Conservation (phyloP, 2,329 filamentous ascomycete species). For the Arachnopeziza araneosa region DNA sequence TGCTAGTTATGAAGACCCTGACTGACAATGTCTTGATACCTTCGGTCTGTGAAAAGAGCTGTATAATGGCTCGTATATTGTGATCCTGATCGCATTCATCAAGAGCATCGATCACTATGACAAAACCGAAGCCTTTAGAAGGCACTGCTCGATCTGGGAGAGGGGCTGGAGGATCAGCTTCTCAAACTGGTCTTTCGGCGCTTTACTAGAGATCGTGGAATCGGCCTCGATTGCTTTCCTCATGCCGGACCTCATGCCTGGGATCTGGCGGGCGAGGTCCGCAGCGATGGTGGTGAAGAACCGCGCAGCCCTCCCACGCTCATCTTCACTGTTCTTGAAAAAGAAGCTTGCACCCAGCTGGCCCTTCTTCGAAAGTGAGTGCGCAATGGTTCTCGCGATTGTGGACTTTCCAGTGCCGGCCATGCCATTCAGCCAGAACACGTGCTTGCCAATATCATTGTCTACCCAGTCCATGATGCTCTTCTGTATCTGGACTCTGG, state of each 20-base stretch:
- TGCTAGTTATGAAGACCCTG: too few species aligned
- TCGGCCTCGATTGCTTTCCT: background rate
- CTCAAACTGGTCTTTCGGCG: too few species aligned
- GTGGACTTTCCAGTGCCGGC: constrained; percentile 34
- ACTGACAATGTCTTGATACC: too few species aligned
- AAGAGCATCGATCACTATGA: too few species aligned
- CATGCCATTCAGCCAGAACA: constrained; percentile 35
- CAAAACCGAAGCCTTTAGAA: too few species aligned
- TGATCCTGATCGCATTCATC: too few species aligned
- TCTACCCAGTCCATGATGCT: constrained; percentile 16
- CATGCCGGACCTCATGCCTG: constrained; percentile 10
- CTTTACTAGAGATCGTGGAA: too few species aligned
- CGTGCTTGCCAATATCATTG: constrained; percentile 8
- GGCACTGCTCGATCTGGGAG: too few species aligned
- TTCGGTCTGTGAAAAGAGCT: too few species aligned
- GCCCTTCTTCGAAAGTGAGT: constrained; percentile 10
- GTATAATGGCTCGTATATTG: too few species aligned
- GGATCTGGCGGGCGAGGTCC: constrained; percentile 16
- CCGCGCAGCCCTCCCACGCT: constrained; percentile 25
- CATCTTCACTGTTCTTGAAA: constrained; percentile 20
- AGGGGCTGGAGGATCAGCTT: too few species aligned
- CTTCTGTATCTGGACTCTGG: constrained; percentile 22
- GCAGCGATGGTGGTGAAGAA: constrained; percentile 31
- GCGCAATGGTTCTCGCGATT: constrained; percentile 32
- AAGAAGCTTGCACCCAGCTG: constrained; percentile 31